A percentile compares a stretch with the other conserved stretches of the same genome.
These are phyloP conservation scores for Boehmeria nivea DNA, from an alignment of 306 rosid genomes.

Conservation along the genomic window DNA sequence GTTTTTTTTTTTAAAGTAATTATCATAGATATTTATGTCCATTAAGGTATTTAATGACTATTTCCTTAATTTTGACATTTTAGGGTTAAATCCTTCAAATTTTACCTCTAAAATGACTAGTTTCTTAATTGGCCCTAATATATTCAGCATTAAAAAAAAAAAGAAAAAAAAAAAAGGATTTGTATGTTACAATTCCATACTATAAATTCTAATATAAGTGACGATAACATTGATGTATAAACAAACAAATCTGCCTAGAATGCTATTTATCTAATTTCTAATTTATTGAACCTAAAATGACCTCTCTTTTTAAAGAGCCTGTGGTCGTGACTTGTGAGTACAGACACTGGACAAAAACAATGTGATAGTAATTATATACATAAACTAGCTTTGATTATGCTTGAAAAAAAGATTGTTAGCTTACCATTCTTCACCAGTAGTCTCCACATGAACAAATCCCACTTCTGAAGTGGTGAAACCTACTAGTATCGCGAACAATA, in stretches of 20 bases:
- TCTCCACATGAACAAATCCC: slow-evolving; percentile 82
- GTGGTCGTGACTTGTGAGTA: too few species aligned
- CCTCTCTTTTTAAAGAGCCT: background rate
- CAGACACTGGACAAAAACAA: background rate
- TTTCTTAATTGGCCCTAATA: too few species aligned
- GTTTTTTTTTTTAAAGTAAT: too few species aligned
- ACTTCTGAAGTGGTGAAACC: slow-evolving; percentile 82
- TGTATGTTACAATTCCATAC: background rate
- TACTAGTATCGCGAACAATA: slow-evolving; percentile 58
- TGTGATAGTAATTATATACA: background rate
- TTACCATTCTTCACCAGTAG: slow-evolving; percentile 73
- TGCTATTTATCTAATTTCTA: too few species aligned
- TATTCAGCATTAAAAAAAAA: too few species aligned
- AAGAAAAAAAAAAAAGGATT: background rate
- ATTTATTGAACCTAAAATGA: background rate
- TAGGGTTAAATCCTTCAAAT: too few species aligned
- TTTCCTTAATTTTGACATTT: too few species aligned
- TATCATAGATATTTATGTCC: too few species aligned
- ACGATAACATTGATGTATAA: background rate
- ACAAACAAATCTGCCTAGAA: background rate
- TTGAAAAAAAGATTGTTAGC: too few species aligned
- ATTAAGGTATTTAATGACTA: too few species aligned
- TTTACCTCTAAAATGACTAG: too few species aligned
- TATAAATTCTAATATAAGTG: background rate
- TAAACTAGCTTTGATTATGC: too few species aligned